Base-by-base conservation (phyloP, 2,329 filamentous ascomycete genomes). In the Talaromyces sp. region DNA sequence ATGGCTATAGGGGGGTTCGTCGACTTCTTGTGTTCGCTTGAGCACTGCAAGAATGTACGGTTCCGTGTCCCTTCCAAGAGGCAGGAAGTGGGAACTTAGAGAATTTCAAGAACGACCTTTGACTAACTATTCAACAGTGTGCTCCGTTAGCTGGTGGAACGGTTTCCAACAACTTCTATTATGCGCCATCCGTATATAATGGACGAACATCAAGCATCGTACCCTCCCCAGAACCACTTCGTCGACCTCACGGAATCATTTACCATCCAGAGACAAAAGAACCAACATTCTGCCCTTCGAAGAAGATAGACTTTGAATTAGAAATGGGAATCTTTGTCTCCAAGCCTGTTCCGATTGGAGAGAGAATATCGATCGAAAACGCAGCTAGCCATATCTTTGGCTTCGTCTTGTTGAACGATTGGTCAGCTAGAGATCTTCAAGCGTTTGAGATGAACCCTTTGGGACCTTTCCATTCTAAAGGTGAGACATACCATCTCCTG, bases 361-460 rank as follows among this genome's bases (percentile, higher is more conserved):
- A 80, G 49, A 72, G 73, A 0, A 66, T 85, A 0, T 69, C 72
- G 0, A 74, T 80, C 0, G 81, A 80, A 22, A 81, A 85, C 35
- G 84, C 86, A 0, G 80, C 85, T 7, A 80, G 85, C 1, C 84
- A 89, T 70, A 85, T 89, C 7, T 89, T 89, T 71, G 87, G 87
- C 0, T 78, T 87, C 37, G 84, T 87, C 0, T 73, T 89, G 60
- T 70, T 89, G 13, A 89, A 89, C 67, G 86, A 89, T 67, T 89
- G 87, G 87, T 62, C 57, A 70, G 70, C 70, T 3, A 69, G 74
- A 6, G 87, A 89, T 70, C 85, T 89, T 22, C 87, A 89, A 72
- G 81, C 75, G 0, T 77, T 85, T 24, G 87, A 89, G 69, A 88
- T 89, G 86, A 78, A 77, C 2, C 86, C 86, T 0, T 74, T 89